Percentiles rank a stretch among this genome's conserved stretches.
Conservation (phyloP, 306 rosid genomes). For the Hylodesmum podocarpum region DNA sequence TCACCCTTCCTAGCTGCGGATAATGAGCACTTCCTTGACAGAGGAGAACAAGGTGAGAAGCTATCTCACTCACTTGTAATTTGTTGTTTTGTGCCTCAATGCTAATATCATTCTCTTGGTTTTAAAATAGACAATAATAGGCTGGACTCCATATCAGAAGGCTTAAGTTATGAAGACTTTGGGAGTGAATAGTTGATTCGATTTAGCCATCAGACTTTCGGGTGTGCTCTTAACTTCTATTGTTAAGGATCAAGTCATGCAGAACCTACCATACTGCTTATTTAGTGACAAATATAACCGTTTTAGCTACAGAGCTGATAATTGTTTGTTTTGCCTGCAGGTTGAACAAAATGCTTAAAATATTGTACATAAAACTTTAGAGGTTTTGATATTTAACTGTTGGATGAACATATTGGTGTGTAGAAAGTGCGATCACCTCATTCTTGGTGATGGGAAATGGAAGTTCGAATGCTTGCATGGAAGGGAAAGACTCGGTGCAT, state of each 20-base stretch:
- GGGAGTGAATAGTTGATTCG: slow-evolving; percentile 71
- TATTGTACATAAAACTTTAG: slow-evolving; percentile 55
- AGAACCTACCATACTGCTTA: neutral
- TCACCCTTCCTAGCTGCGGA: slow-evolving; percentile 73
- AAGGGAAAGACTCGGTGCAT: slow-evolving; percentile 28
- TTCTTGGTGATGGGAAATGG: slow-evolving; percentile 29
- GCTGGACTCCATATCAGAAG: slow-evolving; percentile 84
- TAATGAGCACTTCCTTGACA: slow-evolving; percentile 61
- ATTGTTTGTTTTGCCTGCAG: slow-evolving; percentile 42
- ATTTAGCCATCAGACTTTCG: slow-evolving; percentile 12
- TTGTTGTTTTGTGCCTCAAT: slow-evolving; percentile 22
- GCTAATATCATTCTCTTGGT: slow-evolving; percentile 28
- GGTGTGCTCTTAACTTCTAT: slow-evolving; percentile 26
- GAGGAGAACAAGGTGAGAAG: slow-evolving; percentile 69
- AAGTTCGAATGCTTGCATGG: slow-evolving; percentile 33
- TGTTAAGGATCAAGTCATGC: slow-evolving; percentile 5
- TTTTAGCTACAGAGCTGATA: neutral
- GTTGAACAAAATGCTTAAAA: slow-evolving; percentile 39
- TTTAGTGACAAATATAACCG: neutral
- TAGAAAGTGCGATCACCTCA: slow-evolving; percentile 33
- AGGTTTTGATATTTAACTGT: slow-evolving; percentile 21
- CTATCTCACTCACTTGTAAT: neutral
- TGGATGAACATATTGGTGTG: slow-evolving; percentile 34
- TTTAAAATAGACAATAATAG: slow-evolving; percentile 57
- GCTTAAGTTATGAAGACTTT: slow-evolving; percentile 81